Evolutionary conservation across 2,329 filamentous ascomycete species (phyloP), one percentile per base, ranked within the genome.

Genomic region (Allantophomopsis cytisporea): DNA sequence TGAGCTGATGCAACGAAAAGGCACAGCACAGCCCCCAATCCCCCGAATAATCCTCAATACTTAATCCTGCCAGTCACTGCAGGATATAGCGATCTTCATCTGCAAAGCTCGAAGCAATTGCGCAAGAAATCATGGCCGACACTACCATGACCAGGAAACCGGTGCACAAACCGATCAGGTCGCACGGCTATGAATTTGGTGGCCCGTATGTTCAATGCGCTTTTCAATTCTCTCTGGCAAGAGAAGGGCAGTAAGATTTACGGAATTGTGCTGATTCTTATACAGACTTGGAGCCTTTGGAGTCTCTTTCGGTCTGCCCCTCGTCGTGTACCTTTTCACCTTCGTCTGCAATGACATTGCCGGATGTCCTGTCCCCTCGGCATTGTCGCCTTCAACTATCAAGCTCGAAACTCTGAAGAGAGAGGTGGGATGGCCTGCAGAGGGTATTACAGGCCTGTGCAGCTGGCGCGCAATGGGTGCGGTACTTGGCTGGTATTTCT

Each of bases 341-440:
- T 94, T 95, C 55, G 67, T 81, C 52, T 95, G 89, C 71, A 96
- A 95, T 63, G 88, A 96, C 58, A 67, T 93, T 46, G 81, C 85
- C 7, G 89, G 91, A 42, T 96, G 91, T 56, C 91, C 89, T 36
- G 80, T 84, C 2, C 86, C 88, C 3, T 86, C 83, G 4, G 68
- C 89, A 7, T 70, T 94, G 31, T 69, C 71, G 48, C 87, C 83
- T 23, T 77, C 71, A 41, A 81, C 73, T 7, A 63, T 94, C 43
- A 77, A 77, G 33, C 64, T 87, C 36, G 73, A 80, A 15, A 72
- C 74, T 50, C 64, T 95, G 49, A 91, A 89, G 64, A 57, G 66
- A 40, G 86, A 95, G 54, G 75, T 85, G 34, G 86, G 83, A 50
- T 94, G 88, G 85, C 82, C 81, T 0, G 61, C 68, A 30, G 61